phyloP scores from a whole-genome alignment of 177 flowering plant species.

The Vitis hybrid region DNA sequence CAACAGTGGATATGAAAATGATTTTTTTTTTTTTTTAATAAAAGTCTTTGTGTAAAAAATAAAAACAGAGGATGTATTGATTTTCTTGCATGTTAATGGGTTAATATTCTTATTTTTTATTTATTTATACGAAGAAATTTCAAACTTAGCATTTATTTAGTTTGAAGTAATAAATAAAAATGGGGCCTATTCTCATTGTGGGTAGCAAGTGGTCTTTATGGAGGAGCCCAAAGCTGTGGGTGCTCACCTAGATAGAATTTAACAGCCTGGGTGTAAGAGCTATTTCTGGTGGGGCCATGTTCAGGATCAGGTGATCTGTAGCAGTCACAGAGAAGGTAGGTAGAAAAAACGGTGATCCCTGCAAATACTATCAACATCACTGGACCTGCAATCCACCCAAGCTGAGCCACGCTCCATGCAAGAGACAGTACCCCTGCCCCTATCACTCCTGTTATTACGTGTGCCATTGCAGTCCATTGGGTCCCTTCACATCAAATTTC shows the following conservation, averaged over 20 bases:
- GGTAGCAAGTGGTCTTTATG: too few relatives aligned
- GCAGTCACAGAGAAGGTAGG: slow-evolving; percentile 38
- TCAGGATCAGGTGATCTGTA: slow-evolving; percentile 40
- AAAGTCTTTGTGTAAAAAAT: too few relatives aligned
- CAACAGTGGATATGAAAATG: too few relatives aligned
- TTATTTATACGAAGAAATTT: too few relatives aligned
- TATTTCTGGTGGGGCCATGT: slow-evolving; percentile 31
- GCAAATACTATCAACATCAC: slow-evolving; percentile 35
- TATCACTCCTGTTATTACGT: slow-evolving; percentile 18
- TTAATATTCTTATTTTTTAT: too few relatives aligned
- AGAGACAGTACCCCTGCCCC: slow-evolving; percentile 39
- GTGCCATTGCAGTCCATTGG: slow-evolving; percentile 1
- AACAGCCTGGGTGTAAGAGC: slow-evolving; percentile 38
- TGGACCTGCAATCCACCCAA: slow-evolving; percentile 52
- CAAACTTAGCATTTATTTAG: too few relatives aligned
- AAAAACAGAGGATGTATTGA: too few relatives aligned
- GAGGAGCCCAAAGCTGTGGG: too few relatives aligned
- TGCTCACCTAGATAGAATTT: slow-evolving; percentile 29
- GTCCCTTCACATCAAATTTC: not conserved
- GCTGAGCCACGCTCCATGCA: slow-evolving; percentile 45
- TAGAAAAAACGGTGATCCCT: slow-evolving; percentile 29
- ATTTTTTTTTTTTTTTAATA: too few relatives aligned
- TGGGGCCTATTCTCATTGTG: too few relatives aligned
- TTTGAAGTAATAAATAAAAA: too few relatives aligned
- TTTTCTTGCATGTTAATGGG: too few relatives aligned